Evolutionary conservation across 2,329 filamentous ascomycete species (phyloP).

Genomic region (Didymella sp.): DNA sequence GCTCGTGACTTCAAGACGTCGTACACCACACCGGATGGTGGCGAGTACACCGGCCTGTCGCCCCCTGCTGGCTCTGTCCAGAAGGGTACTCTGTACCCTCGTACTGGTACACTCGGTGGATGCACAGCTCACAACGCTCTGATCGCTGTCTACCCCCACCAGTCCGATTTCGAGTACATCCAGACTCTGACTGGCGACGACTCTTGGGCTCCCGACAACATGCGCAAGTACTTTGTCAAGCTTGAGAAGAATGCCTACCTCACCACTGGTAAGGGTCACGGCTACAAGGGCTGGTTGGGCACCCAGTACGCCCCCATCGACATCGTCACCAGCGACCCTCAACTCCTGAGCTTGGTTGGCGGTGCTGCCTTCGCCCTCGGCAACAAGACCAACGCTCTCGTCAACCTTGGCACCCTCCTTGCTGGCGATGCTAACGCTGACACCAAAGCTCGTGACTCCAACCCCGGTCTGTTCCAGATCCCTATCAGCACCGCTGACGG

Average conservation of each 20-base stretch:
- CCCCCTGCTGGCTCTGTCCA: conserved; percentile 61
- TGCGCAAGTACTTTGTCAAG: conserved; percentile 65
- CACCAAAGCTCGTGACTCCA: conserved; percentile 53
- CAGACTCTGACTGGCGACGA: conserved; percentile 65
- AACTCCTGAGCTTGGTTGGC: conserved; percentile 61
- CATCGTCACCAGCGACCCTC: conserved; percentile 60
- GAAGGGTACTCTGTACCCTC: conserved; percentile 65
- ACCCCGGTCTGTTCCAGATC: conserved; percentile 63
- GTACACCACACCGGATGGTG: conserved; percentile 54
- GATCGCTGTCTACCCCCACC: conserved; percentile 65
- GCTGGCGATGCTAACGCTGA: conserved; percentile 61
- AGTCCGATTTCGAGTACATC: conserved; percentile 67
- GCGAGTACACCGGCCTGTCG: conserved; percentile 57
- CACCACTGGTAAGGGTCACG: conserved; percentile 57
- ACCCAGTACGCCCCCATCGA: conserved; percentile 60
- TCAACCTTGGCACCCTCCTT: conserved; percentile 48
- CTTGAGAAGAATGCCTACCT: conserved; percentile 64
- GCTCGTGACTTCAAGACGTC: conserved; percentile 65
- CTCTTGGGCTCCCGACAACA: conserved; percentile 65
- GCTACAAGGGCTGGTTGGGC: conserved; percentile 64
- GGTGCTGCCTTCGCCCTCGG: conserved; percentile 62
- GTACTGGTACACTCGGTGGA: conserved; percentile 64
- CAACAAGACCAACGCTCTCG: conserved; percentile 45
- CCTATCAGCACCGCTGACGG: conserved; percentile 60
- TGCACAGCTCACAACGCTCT: conserved; percentile 69